Evolutionary conservation across 805 yeast species (phyloP).

Genomic region (Saccharomyces eubayanus): DNA sequence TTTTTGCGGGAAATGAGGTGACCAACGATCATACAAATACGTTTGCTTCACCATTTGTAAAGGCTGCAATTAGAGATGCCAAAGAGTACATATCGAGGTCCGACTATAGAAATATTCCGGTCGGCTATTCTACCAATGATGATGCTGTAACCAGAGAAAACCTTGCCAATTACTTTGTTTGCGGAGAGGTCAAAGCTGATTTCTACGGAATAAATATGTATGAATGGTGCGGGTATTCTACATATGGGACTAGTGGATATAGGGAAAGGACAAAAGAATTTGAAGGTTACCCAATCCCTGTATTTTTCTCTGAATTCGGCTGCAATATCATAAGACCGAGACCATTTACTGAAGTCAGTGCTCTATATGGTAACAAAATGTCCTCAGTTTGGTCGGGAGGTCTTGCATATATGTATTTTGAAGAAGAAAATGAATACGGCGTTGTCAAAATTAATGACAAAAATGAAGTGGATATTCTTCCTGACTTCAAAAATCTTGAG

Average conservation of each 20-base stretch:
- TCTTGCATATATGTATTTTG: constrained; percentile 73
- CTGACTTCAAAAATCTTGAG: constrained; percentile 51
- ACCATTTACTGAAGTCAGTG: constrained; percentile 60
- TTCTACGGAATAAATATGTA: constrained; percentile 82
- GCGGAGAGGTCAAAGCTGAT: constrained; percentile 62
- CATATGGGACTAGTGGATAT: constrained; percentile 59
- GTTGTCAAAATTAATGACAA: constrained; percentile 44
- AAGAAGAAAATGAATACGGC: constrained; percentile 69
- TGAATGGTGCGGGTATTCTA: constrained; percentile 75
- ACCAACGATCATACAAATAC: constrained; percentile 77
- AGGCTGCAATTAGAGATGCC: constrained; percentile 90
- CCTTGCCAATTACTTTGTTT: constrained; percentile 77
- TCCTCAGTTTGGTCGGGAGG: constrained; percentile 82
- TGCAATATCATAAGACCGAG: constrained; percentile 63
- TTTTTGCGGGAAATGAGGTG: constrained; percentile 97
- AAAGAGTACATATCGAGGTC: constrained; percentile 61
- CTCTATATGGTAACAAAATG: constrained; percentile 60
- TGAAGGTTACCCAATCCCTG: constrained; percentile 57
- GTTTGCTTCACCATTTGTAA: constrained; percentile 86
- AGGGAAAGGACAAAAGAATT: constrained; percentile 54
- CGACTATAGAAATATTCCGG: constrained; percentile 69
- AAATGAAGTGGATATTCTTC: constrained; percentile 42
- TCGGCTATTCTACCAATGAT: constrained; percentile 90
- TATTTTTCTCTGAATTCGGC: constrained; percentile 76
- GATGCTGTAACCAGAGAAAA: constrained; percentile 71